These are phyloP conservation scores for Leishmania tropica DNA, from an alignment of 208 protist genomes.

Conservation along the genomic window DNA sequence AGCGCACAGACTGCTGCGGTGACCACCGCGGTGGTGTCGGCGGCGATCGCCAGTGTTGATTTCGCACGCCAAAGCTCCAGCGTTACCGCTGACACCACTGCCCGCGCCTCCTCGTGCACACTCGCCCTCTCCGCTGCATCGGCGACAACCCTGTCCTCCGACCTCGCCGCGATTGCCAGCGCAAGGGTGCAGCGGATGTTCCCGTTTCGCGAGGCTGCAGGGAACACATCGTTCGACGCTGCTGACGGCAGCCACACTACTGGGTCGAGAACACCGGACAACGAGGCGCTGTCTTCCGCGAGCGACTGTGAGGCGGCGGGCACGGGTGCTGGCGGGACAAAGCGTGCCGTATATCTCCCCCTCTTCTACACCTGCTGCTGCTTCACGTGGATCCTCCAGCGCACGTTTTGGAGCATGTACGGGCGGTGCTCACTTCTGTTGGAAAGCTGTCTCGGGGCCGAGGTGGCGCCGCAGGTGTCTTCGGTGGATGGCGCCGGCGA, in stretches of 20 bases:
- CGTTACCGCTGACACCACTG: neutral
- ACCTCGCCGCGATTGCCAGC: neutral
- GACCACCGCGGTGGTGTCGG: neutral
- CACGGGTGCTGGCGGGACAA: conserved; percentile 2
- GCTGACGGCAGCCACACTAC: conserved; percentile 14
- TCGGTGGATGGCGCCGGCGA: conserved; percentile 3
- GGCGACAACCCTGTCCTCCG: neutral
- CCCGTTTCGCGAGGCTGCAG: conserved; percentile 8
- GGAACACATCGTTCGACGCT: conserved; percentile 15
- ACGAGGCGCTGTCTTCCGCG: conserved; percentile 20
- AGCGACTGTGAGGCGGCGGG: conserved; percentile 17
- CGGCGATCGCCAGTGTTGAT: neutral
- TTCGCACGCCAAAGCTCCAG: neutral
- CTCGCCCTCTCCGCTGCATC: neutral
- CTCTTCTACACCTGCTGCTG: conserved; percentile 53
- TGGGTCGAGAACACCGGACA: conserved; percentile 11
- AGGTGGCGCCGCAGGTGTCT: conserved; percentile 22
- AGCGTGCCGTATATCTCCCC: conserved; percentile 30
- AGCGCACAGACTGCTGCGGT: too few relatives aligned
- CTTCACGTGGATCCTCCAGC: conserved; percentile 74
- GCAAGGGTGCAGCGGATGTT: conserved; percentile 13
- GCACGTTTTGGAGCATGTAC: conserved; percentile 61
- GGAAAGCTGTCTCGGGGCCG: conserved; percentile 41
- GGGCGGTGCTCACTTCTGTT: conserved; percentile 69
- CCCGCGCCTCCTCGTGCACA: neutral